Conservation (phyloP, 768 basidiomycete species). For the Galerina sulciceps region DNA sequence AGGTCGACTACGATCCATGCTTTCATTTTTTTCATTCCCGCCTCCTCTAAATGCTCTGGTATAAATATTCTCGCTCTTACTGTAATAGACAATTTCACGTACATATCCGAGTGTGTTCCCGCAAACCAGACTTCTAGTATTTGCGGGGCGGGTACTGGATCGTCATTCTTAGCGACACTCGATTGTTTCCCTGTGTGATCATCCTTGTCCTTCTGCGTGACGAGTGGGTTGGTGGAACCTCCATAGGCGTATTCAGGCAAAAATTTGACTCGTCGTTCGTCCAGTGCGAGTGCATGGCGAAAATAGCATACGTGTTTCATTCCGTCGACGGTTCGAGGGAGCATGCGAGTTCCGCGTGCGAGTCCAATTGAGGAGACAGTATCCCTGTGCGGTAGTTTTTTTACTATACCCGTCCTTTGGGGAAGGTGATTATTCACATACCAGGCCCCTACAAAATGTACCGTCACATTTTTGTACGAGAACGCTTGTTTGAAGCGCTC, state of each 20-base stretch:
- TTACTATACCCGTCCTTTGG: no score
- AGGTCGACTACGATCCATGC: conserved; percentile 19
- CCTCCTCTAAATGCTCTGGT: conserved; percentile 13
- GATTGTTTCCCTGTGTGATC: no score
- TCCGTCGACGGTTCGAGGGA: conserved; percentile 21
- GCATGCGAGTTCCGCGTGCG: conserved; percentile 14
- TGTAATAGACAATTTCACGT: background rate
- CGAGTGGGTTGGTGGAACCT: conserved; percentile 1
- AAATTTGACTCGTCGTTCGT: conserved; percentile 40
- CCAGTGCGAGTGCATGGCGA: conserved; percentile 39
- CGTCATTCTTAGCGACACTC: background rate
- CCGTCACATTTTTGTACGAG: conserved; percentile 30
- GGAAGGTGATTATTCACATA: conserved; percentile 9
- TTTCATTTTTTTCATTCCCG: conserved; percentile 19
- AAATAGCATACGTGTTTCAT: conserved; percentile 33
- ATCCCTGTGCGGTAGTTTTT: conserved; percentile 28
- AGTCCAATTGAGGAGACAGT: conserved; percentile 39
- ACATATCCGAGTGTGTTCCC: conserved; percentile 35
- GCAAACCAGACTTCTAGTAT: conserved; percentile 36
- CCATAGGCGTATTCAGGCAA: conserved; percentile 31
- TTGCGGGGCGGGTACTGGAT: conserved; percentile 9
- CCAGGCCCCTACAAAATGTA: conserved; percentile 53
- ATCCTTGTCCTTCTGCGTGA: no score
- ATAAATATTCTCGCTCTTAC: background rate
- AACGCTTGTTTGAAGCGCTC: conserved; percentile 20